Evolutionary conservation across 1,284 basidiomycete species (phyloP), one percentile per base, ranked within the genome.

Genomic region (Earliella scabrosa): DNA sequence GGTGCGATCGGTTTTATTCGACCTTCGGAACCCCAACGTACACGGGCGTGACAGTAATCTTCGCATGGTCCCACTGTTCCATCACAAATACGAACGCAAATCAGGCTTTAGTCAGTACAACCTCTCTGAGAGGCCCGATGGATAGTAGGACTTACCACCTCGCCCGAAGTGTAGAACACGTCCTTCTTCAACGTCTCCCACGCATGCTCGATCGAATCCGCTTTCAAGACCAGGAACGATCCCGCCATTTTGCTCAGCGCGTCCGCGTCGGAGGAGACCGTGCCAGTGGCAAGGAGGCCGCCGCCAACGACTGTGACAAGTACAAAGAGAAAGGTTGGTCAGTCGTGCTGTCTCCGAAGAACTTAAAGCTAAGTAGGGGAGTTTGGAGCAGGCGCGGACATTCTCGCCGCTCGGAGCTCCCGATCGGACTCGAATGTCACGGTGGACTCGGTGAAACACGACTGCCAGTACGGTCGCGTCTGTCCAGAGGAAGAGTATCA

Each of bases 161-260:
- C 40, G 1, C 52, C 56, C 8, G 55, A 54, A 2, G 52, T 44
- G 41, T 54, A 61, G 44, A 23, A 58, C 8, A 23, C 24, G 21
- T 61, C 59, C 24, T 46, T 50, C 38, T 49, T 49, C 23, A 61
- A n/a, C 16, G 26, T 16, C 11, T 52, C 53, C 56, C 45, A 52
- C 1, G 43, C 53, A 5, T 24, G 21, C 32, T 58, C 59, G 3
- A 27, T 20, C 20, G 6, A 55, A 16, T 61, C 56, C 3, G 56
- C 56, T 20, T 52, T 31, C 11, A 50, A 20, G n/a, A 61, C n/a
- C 21, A 52, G 6, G 24, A 35, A 49, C 16, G 59, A 61, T 38
- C 59, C 59, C 14, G 2, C 14, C n/a, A 56, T 9, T 18, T 50
- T 52, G 16, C 1, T 16, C 18, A 7, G 13, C 2, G 26, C 49